Base-by-base conservation (phyloP, 2,329 filamentous ascomycete species). In the Epichloe sibirici region DNA sequence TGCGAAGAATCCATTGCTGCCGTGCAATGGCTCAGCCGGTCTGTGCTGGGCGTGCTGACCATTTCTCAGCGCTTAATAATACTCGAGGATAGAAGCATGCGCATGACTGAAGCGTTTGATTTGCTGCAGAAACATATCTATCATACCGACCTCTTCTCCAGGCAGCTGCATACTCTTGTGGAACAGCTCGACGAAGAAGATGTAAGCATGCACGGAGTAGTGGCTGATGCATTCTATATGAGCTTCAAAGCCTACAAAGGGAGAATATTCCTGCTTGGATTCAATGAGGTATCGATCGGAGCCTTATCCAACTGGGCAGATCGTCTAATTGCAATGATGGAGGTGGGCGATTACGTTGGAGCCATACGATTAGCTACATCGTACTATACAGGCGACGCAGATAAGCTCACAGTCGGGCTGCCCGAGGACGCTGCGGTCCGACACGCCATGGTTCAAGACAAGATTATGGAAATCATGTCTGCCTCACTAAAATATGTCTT, bases 161-260 rank as follows among this genome's bases (percentile, higher is more conserved):
- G 81, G 28, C 93, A 97, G 64, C 73, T 98, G 12, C 85, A 88
- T 61, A 78, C 74, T 17, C 77, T 97, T 5, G 88, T 98, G 23
- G 93, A 97, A 66, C 85, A 90, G 55, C 74, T 93, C 17, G 86
- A 96, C 57, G 90, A 95, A 59, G 83, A 90, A 54, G 90, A 96
- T 61, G 75, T 81, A 0, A 88, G 89, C 0, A 86, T 97, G 83
- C 93, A 97, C 68, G 91, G 91, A 2, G 90, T 97, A 8, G 88
- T 97, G 47, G 91, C 91, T 7, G 93, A 98, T 73, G 93, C 90
- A 0, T 98, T 96, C 61, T 91, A 91, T 65, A 97, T 97, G 89
- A 96, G 91, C 67, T 91, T 97, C 69, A 89, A 88, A 62, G 80
- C 89, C 3, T 98, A 97, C 71, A 98, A 97, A 67, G 90, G 93